Percentiles rank a stretch among this genome's conserved stretches.
Evolutionary conservation across 805 yeast genomes (phyloP).

Genomic region (Wickerhamomyces xylosicus): DNA sequence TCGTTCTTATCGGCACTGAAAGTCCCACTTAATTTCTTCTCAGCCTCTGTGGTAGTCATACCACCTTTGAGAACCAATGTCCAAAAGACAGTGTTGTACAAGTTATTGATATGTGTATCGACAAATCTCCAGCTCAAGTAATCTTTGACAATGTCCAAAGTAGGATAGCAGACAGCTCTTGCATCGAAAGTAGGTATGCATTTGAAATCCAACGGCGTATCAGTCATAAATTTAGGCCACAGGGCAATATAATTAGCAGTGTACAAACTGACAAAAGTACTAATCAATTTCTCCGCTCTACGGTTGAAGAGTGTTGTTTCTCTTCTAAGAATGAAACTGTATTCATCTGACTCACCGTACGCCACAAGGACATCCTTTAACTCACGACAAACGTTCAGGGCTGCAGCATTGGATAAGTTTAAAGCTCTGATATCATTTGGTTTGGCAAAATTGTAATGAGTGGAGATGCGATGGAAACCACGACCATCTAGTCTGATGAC

Average conservation of each 20-base stretch:
- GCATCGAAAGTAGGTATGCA: slow-evolving; percentile 86
- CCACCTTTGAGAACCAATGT: slow-evolving; percentile 61
- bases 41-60: slow-evolving; percentile 71
- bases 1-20: slow-evolving; percentile 82
- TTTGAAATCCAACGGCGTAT: slow-evolving; percentile 32
- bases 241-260: slow-evolving; percentile 62
- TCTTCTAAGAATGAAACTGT: slow-evolving; percentile 63
- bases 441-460: slow-evolving; percentile 62
- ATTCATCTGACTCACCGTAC: slow-evolving; percentile 95
- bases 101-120: slow-evolving; percentile 90
- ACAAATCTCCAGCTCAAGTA: slow-evolving; percentile 93
- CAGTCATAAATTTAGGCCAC: slow-evolving; percentile 52
- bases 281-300: slow-evolving; percentile 66
- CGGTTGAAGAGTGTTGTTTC: slow-evolving; percentile 69
- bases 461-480: slow-evolving; percentile 83
- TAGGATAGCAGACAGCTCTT: slow-evolving; percentile 81
- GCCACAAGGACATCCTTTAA: slow-evolving; percentile 72
- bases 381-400: slow-evolving; percentile 47
- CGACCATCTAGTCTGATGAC: slow-evolving; percentile 88
- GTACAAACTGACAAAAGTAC: slow-evolving; percentile 75
- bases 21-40: slow-evolving; percentile 66
- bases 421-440: slow-evolving; percentile 83
- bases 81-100: slow-evolving; percentile 94
- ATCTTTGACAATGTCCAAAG: slow-evolving; percentile 48
- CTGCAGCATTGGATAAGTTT: slow-evolving; percentile 73